Base-by-base conservation (phyloP, 2,329 filamentous ascomycete genomes). In the Cordyceps sp. region DNA sequence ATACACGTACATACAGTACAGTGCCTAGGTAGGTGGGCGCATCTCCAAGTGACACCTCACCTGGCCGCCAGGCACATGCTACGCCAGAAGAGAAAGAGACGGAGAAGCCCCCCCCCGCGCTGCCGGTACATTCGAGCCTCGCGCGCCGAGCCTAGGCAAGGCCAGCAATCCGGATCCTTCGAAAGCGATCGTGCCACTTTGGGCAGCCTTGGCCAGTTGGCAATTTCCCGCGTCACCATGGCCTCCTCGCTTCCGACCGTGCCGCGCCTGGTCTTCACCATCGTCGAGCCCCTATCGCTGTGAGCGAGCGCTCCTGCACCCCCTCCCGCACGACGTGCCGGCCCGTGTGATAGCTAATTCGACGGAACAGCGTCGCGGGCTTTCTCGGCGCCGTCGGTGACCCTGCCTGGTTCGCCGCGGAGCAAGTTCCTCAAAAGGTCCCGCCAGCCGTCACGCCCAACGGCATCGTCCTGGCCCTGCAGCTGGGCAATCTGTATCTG, bases 401-500 rank as follows among this genome's bases (percentile, higher is more conserved):
- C 37, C 61, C 73, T 10, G 56, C 65, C 32, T 71, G 66, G 60
- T 83, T 83, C 49, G 65, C 78, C 37, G 53, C 59, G 15, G 65
- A 73, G 42, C 77, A 82, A 47, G 60, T 73, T 25, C 62, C 67
- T 6, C 43, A 47, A 16, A 39, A 50, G 18, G 43, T 48, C 29
- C 42, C 52, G 9, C 33, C 56, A 10, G 42, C 49, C 16, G 46
- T 54, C 19, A 59, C 61, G 29, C 55, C 57, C 30, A 59, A 62
- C 41, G 60, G 61, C 38, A 58, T 66, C 26, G 57, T 76, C n/a
- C 54, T 81, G 19, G 67, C 73, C 29, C 62, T 69, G 42, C 75
- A 84, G 53, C 61, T 84, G 13, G 77, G 74, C 28, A 84, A 84
- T 43, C 49, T 73, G 15, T 83, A 82, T 43, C 63, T 75, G 1